Base-by-base conservation (phyloP, 2,329 filamentous ascomycete genomes). In the Fusarium buxicola region DNA sequence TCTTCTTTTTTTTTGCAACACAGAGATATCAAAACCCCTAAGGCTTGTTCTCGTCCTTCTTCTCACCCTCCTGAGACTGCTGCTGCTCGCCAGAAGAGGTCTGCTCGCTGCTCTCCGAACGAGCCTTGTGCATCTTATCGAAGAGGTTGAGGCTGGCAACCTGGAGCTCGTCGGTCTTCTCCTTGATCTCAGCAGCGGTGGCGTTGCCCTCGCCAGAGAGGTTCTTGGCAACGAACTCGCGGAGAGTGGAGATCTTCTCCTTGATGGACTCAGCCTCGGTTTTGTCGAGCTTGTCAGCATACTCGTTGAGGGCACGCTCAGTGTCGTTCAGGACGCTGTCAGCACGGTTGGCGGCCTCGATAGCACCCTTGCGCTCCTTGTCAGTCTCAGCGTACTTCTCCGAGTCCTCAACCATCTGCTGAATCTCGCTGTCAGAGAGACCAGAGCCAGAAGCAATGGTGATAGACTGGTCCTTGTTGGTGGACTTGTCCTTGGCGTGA, bases 111-210 rank as follows among this genome's bases (percentile, higher is more conserved):
- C 83, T 84, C 83, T 94, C 91, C 70, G 81, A 78, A 72, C 92
- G 90, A 70, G 94, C 92, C 86, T 96, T 96, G 91, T 99, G 94
- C 92, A 99, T 97, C 91, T 98, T 97, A 85, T 98, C 95, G 80
- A 99, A 98, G 75, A 98, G 89, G 82, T 92, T 96, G 82, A 99
- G 85, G 81, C 91, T 94, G 70, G 94, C 92, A 78, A 91, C 92
- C 84, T 98, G 95, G 76, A 99, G 91, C 81, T 97, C 94, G 70
- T 98, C 95, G 73, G 92, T 96, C 92, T 97, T 97, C 84, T 92
- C 88, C 91, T 98, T 98, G 81, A 99, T 90, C 81, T 98, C 92
- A 68, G 92, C 91, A 47, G 94, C 91, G 60, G 92, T 96, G 74
- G 91, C 88, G 63, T 84, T 87, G 74, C 89, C 89, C 84, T 99